Base-by-base conservation (phyloP, 2,329 filamentous ascomycete genomes). In the Neofusicoccum sp. region DNA sequence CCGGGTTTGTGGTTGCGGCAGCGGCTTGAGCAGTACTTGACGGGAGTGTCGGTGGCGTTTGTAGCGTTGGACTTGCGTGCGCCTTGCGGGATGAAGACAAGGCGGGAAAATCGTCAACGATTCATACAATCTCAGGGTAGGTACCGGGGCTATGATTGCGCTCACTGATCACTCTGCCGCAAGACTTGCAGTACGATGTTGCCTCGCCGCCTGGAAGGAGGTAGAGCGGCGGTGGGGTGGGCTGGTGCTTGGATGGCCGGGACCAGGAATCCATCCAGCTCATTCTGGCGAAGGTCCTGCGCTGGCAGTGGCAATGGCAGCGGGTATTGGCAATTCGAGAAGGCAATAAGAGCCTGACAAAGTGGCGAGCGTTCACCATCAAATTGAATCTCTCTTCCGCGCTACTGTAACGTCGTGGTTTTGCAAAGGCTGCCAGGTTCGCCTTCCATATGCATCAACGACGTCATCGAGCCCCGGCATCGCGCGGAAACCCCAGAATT, bases 21-120 rank as follows among this genome's bases (percentile, higher is more conserved):
- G 41, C 81, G 76, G 49, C 80, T 76, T 0, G 85, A 87, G 74
- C 85, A 87, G 75, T 86, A 88, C 65, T 85, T 86, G 36, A 80
- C 71, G 44, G 67, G 67, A 4, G 69, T 68, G 3, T 68, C 66
- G 45, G 73, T 68, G 31, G 72, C 67, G n/a, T 72, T 69, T 5
- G 72, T 65, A 16, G 66, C 67, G 37, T 72, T 67, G 2, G 68
- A 69, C 50, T 77, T 77, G 28, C 73, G 73, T 8, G 65, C 62
- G 43, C 69, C 67, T 71, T 33, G 29, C 22, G 22, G 22, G 22
- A 22, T 22, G 22, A 22, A 22, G 22, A 22, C 22, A 22, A 22
- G 22, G 29, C 33, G 31, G 16, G 14, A 9, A 9, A 8, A 44
- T 44, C 14, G 31, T 44, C 31, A 58, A 31, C 8, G 12, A 39